phyloP scores from a whole-genome alignment of 208 protist genomes.

The Entamoeba invadens region DNA sequence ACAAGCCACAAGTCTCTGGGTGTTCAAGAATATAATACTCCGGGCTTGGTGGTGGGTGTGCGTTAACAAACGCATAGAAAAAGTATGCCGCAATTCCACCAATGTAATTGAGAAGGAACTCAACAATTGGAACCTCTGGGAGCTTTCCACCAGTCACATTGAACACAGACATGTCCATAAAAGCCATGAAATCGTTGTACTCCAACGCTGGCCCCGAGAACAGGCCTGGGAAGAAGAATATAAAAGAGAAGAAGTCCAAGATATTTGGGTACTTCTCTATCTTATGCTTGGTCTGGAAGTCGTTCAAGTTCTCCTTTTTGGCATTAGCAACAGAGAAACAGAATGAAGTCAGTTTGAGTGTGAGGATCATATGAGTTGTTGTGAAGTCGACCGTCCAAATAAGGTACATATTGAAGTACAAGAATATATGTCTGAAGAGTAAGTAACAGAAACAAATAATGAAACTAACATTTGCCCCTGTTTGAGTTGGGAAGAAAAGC shows the following conservation, averaged over 20 bases:
- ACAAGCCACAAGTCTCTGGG: not conserved
- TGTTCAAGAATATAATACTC: not conserved
- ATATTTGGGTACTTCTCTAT: not conserved
- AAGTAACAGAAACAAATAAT: not conserved
- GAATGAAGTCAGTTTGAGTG: not conserved
- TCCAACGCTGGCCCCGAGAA: not conserved
- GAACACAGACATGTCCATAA: not conserved
- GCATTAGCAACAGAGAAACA: not conserved
- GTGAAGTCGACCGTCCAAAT: not conserved
- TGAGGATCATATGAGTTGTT: not conserved
- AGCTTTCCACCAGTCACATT: not conserved
- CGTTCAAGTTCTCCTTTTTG: not conserved
- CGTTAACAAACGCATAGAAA: not conserved
- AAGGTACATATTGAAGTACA: not conserved
- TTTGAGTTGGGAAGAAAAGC: not conserved
- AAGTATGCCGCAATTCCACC: not conserved
- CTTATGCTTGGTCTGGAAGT: not conserved
- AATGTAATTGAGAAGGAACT: not conserved
- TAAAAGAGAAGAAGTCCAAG: not conserved
- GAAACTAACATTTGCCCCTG: not conserved
- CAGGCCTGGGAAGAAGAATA: not conserved
- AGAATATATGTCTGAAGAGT: not conserved
- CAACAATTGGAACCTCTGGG: not conserved
- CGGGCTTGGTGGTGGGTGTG: not conserved
- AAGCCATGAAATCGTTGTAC: not conserved